A percentile compares a stretch with the other conserved stretches of the same genome.
Evolutionary conservation across 2,329 filamentous ascomycete species (phyloP).

Genomic region (Beauveria sp.): DNA sequence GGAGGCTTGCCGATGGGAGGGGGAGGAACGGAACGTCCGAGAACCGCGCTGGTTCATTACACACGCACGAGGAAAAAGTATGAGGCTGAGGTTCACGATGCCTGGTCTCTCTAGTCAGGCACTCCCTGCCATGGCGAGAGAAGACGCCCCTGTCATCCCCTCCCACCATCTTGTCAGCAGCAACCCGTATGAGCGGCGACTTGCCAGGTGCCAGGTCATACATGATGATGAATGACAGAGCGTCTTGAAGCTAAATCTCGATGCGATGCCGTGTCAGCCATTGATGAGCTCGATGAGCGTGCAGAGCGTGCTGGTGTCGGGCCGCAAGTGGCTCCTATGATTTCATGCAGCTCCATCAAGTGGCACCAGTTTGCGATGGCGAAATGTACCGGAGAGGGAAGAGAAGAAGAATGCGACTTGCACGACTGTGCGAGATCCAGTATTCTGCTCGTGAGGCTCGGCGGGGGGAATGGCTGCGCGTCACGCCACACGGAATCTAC

Average conservation of each 20-base stretch:
- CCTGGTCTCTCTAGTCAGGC: slow-evolving; percentile 6
- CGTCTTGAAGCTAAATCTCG: not conserved
- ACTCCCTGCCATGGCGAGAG: not conserved
- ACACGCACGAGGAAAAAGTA: not conserved
- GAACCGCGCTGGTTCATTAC: slow-evolving; percentile 3
- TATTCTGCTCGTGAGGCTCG: slow-evolving; percentile 2
- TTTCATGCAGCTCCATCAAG: slow-evolving; percentile 6
- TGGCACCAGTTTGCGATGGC: slow-evolving; percentile 1
- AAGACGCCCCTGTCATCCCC: not conserved
- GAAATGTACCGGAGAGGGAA: not conserved
- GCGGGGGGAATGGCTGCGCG: not conserved
- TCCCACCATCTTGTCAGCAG: slow-evolving; percentile 2
- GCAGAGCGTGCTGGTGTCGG: not conserved
- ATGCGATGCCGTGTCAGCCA: not conserved
- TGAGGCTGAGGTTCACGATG: slow-evolving; percentile 11
- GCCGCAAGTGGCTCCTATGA: slow-evolving; percentile 9
- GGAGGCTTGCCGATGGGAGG: slow-evolving; percentile 1
- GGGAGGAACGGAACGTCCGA: slow-evolving; percentile 5
- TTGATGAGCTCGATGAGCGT: not conserved
- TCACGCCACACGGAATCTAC: not conserved
- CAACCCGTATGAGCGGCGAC: not conserved
- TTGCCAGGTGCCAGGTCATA: too few relatives aligned
- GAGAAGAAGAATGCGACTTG: not conserved
- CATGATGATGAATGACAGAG: too few relatives aligned
- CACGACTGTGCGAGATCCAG: not conserved